These are phyloP conservation scores for Mallotus repandus DNA, from an alignment of 441 rosid genomes.

Conservation along the genomic window DNA sequence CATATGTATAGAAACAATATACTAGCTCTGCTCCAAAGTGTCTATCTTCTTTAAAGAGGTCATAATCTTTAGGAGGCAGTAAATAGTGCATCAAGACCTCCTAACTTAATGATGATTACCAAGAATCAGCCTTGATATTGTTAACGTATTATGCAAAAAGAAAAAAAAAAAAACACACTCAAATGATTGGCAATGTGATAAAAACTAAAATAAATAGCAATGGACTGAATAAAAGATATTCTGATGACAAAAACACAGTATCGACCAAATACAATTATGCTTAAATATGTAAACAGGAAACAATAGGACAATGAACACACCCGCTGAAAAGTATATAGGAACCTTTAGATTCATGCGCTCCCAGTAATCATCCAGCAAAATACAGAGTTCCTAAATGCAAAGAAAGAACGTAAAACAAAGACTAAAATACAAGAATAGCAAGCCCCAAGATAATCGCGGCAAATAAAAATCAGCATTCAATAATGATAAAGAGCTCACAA, in stretches of 20 bases:
- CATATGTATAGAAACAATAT: not conserved
- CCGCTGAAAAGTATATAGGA: slow-evolving; percentile 97
- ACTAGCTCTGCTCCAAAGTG: not conserved
- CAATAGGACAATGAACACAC: slow-evolving; percentile 36
- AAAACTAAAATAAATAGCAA: not conserved
- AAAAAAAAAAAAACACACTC: not conserved
- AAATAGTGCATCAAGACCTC: not conserved
- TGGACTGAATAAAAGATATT: not conserved
- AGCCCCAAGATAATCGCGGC: not conserved
- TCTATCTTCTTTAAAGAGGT: not conserved
- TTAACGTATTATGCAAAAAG: not conserved
- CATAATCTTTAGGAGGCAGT: not conserved
- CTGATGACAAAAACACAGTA: not conserved
- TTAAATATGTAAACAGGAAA: slow-evolving; percentile 2
- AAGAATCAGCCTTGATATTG: not conserved
- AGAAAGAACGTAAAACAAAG: slow-evolving; percentile 10
- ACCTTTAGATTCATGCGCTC: slow-evolving; percentile 89
- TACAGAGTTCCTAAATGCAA: slow-evolving; percentile 70
- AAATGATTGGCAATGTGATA: not conserved
- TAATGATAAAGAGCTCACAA: not conserved
- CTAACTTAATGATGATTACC: not conserved
- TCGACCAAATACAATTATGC: not conserved
- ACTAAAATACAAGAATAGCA: not conserved
- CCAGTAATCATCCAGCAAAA: slow-evolving; percentile 96
- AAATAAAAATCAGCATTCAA: not conserved